Conservation (phyloP, 2,329 filamentous ascomycete species). For the Ascochyta rabiei region DNA sequence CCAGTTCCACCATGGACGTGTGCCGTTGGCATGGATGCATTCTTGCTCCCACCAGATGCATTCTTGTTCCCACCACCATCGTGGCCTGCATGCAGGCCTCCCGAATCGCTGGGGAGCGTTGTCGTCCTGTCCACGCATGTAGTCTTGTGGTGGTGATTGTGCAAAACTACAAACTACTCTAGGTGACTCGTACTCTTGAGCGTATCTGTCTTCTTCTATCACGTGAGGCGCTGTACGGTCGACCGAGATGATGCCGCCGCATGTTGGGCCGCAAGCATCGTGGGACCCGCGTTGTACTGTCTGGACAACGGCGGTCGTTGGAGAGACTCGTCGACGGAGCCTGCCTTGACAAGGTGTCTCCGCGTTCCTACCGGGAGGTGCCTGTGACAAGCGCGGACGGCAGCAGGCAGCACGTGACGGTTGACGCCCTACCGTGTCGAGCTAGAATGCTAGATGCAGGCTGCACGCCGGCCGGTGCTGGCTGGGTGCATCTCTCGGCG, state of each 20-base stretch:
- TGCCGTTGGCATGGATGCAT: background rate
- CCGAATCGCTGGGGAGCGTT: too few relatives aligned
- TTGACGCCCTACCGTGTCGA: conserved; percentile 18
- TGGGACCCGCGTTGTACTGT: background rate
- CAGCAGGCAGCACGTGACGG: too few relatives aligned
- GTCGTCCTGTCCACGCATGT: too few relatives aligned
- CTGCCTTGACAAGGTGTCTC: too few relatives aligned
- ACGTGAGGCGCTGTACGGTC: background rate
- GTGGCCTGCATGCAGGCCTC: background rate
- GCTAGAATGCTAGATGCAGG: too few relatives aligned
- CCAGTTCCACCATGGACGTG: too few relatives aligned
- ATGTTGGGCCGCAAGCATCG: conserved; percentile 6
- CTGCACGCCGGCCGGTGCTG: conserved; percentile 6
- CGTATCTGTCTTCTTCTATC: background rate
- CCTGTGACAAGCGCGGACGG: conserved; percentile 8
- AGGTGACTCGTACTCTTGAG: too few relatives aligned
- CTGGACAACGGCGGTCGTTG: background rate
- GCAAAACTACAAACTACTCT: too few relatives aligned
- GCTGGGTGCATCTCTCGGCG: background rate
- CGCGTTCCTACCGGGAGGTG: background rate
- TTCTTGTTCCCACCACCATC: background rate
- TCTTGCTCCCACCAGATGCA: background rate
- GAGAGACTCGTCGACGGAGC: background rate
- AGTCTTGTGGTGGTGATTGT: too few relatives aligned
- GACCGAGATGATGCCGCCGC: background rate